Evolutionary conservation across 2,329 filamentous ascomycete species (phyloP).

Genomic region (Raffaelea ambrosiae): DNA sequence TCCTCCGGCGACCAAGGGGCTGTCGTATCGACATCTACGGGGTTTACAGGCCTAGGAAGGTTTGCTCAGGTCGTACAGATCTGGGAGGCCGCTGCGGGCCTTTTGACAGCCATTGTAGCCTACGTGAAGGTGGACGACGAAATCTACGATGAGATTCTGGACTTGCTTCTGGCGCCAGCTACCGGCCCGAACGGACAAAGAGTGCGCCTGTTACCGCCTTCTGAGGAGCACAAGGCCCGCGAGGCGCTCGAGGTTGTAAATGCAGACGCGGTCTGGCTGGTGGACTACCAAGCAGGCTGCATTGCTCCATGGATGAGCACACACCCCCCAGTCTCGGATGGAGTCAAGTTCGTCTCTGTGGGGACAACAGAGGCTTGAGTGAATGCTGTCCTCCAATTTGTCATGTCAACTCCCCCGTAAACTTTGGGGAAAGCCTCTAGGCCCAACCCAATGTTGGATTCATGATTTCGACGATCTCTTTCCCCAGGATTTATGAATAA

Average conservation of each 20-base stretch:
- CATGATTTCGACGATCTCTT: too few species aligned
- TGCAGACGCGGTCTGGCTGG: conserved; percentile 69
- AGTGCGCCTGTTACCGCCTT: conserved; percentile 20
- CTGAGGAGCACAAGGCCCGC: conserved; percentile 37
- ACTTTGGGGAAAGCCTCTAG: too few species aligned
- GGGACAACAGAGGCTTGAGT: too few species aligned
- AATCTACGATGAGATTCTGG: conserved; percentile 63
- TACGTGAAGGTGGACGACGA: conserved; percentile 58
- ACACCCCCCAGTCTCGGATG: conserved; percentile 11
- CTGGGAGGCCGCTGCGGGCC: conserved; percentile 52
- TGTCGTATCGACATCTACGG: conserved; percentile 2
- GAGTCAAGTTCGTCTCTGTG: conserved; percentile 8
- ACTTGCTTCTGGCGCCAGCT: conserved; percentile 45
- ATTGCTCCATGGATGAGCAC: conserved; percentile 22
- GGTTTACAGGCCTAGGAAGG: conserved; percentile 39
- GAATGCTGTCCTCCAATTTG: too few species aligned
- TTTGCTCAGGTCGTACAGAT: conserved; percentile 55
- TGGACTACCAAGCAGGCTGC: conserved; percentile 27
- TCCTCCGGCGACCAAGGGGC: neutral
- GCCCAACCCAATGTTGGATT: too few species aligned
- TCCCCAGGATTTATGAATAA: too few species aligned
- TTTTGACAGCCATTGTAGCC: conserved; percentile 53
- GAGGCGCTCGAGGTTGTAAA: conserved; percentile 56
- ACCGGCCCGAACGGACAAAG: conserved; percentile 7
- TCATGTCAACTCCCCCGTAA: too few species aligned